A percentile compares a stretch with the other conserved stretches of the same genome.
These are phyloP conservation scores for Ceratobasidium sp. DNA, from an alignment of 1,284 basidiomycete genomes.

Conservation along the genomic window DNA sequence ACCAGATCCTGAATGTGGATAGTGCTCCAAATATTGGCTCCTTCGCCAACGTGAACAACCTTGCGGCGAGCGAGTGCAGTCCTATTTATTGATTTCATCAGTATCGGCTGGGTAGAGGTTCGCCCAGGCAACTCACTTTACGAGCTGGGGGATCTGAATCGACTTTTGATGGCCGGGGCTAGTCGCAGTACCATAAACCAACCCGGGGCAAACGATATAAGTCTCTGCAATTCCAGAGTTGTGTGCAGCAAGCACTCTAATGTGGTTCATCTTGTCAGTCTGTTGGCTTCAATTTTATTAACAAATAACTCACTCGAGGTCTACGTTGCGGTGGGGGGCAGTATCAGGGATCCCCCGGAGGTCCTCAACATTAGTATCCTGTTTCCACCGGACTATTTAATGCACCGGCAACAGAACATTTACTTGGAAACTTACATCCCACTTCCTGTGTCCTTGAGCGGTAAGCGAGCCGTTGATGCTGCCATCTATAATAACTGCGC, in stretches of 20 bases:
- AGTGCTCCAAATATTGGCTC: slow-evolving; percentile 14
- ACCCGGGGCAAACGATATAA: slow-evolving; percentile 3
- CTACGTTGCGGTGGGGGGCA: slow-evolving; percentile 8
- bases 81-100: neutral
- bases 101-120: too few relatives aligned
- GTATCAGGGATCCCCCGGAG: neutral
- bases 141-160: slow-evolving; percentile 12
- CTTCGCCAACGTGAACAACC: slow-evolving; percentile 21
- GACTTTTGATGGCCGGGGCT: slow-evolving; percentile 11
- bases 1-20: neutral
- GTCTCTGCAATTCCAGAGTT: neutral
- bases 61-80: slow-evolving; percentile 11
- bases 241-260: slow-evolving; percentile 3
- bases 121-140: neutral
- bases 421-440: slow-evolving; percentile 5
- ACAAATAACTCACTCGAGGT: slow-evolving; percentile 6
- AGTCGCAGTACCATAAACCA: slow-evolving; percentile 7
- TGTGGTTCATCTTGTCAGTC: neutral
- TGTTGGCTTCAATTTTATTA: neutral
- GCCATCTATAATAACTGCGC: neutral
- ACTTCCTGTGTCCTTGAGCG: slow-evolving; percentile 5
- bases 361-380: slow-evolving; percentile 18
- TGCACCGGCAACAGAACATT: too few relatives aligned
- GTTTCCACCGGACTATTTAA: neutral
- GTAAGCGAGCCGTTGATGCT: slow-evolving; percentile 1